Conservation (phyloP, 2,329 filamentous ascomycete genomes). For the Phialophora chinensis region DNA sequence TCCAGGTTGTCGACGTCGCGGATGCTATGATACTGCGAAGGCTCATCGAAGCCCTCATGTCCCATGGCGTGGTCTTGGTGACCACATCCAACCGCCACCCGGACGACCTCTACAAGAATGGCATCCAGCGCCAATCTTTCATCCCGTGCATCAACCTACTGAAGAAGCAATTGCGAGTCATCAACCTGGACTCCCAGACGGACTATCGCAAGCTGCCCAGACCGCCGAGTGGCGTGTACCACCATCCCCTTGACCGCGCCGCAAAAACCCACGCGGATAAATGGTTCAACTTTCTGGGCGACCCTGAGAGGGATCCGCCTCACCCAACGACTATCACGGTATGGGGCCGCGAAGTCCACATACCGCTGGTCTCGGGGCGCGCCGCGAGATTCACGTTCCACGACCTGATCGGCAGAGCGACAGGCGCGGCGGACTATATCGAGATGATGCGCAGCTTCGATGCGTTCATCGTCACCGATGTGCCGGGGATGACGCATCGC, state of each 20-base stretch:
- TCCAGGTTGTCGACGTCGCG: constrained; percentile 97
- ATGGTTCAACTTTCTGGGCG: constrained; percentile 94
- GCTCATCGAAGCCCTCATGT: constrained; percentile 88
- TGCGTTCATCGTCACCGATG: constrained; percentile 87
- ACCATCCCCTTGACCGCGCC: constrained; percentile 80
- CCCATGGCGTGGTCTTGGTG: constrained; percentile 92
- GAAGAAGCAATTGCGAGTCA: constrained; percentile 80
- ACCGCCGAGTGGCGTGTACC: constrained; percentile 91
- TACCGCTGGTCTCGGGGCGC: constrained; percentile 84
- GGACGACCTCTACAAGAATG: constrained; percentile 96
- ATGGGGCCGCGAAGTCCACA: constrained; percentile 88
- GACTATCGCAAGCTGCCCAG: constrained; percentile 97
- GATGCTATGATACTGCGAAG: constrained; percentile 96
- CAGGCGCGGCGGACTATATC: constrained; percentile 91
- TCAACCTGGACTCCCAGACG: constrained; percentile 92
- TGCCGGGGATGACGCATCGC: constrained; percentile 87
- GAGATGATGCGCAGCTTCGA: constrained; percentile 90
- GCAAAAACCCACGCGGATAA: constrained; percentile 83
- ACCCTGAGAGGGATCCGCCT: constrained; percentile 75
- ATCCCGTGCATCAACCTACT: constrained; percentile 93
- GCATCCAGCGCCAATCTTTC: constrained; percentile 93
- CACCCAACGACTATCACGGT: constrained; percentile 80
- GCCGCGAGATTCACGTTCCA: constrained; percentile 92
- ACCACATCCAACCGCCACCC: constrained; percentile 98
- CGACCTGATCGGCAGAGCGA: constrained; percentile 86